Percentiles rank a stretch among this genome's conserved stretches.
Evolutionary conservation across 352 stramenopile genomes (phyloP).

Genomic region (Phytophthora vignae): DNA sequence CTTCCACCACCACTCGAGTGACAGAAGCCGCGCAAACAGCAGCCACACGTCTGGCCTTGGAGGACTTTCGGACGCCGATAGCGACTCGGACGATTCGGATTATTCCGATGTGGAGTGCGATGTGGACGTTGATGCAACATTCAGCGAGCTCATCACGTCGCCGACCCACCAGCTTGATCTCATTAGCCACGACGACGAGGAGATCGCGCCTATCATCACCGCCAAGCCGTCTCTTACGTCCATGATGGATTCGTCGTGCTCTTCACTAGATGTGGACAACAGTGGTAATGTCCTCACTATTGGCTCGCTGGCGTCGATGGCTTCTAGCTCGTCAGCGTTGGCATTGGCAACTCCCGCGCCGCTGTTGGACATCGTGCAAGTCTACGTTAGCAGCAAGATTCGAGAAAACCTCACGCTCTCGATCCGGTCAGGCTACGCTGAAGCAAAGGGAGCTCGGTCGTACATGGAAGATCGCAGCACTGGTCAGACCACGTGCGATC

Average conservation of each 20-base stretch:
- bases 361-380: conserved; percentile 68
- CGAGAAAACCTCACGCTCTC: conserved; percentile 79
- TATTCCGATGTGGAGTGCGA: conserved; percentile 88
- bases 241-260: conserved; percentile 37
- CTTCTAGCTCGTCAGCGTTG: conserved; percentile 29
- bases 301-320: conserved; percentile 32
- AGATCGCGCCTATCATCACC: conserved; percentile 58
- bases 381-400: conserved; percentile 91
- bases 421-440: conserved; percentile 83
- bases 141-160: conserved; percentile 81
- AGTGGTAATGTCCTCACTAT: conserved; percentile 29
- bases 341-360: conserved; percentile 22
- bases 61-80: conserved; percentile 45
- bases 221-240: conserved; percentile 34
- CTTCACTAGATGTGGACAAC: conserved; percentile 42
- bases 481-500: conserved; percentile 56
- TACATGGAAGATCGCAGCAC: conserved; percentile 91
- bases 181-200: conserved; percentile 69
- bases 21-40: conserved; percentile 42
- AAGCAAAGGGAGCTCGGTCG: conserved; percentile 83
- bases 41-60: conserved; percentile 38
- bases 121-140: conserved; percentile 89
- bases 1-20: conserved; percentile 42
- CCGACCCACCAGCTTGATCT: conserved; percentile 60
- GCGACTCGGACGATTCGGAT: conserved; percentile 66